These are phyloP conservation scores for Immersiporthe knoxdaviesiana DNA, from an alignment of 2,329 filamentous ascomycete species.

Conservation along the genomic window DNA sequence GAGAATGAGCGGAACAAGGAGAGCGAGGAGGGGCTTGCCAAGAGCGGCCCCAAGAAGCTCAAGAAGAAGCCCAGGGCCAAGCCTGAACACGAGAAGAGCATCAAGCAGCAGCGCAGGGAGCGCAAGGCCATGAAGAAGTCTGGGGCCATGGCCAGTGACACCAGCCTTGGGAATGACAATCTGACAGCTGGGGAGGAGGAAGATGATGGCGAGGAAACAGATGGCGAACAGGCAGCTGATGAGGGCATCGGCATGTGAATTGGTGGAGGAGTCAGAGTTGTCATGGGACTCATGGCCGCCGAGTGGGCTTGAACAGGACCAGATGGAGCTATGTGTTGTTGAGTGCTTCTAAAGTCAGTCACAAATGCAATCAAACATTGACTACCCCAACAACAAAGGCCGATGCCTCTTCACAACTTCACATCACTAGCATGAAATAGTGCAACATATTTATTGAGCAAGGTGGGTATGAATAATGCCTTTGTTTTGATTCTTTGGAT, in stretches of 20 bases:
- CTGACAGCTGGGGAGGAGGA: not conserved
- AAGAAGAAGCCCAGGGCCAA: constrained; percentile 12
- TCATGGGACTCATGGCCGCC: too few relatives aligned
- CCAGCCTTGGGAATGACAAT: not conserved
- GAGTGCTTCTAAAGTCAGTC: too few relatives aligned
- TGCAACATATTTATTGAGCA: too few relatives aligned
- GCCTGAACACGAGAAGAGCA: not conserved
- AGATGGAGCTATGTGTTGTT: not conserved
- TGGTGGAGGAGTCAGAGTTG: too few relatives aligned
- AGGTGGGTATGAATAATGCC: too few relatives aligned
- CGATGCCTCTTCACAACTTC: too few relatives aligned
- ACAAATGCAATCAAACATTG: not conserved
- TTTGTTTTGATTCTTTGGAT: too few relatives aligned
- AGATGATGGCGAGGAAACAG: not conserved
- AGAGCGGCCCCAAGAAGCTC: constrained; percentile 4
- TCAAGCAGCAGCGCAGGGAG: constrained; percentile 15
- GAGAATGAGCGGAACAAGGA: constrained; percentile 35
- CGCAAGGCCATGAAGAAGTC: not conserved
- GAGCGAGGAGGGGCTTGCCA: constrained; percentile 3
- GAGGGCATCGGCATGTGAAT: not conserved
- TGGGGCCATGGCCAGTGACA: not conserved
- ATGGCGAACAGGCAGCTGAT: not conserved
- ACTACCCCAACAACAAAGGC: too few relatives aligned
- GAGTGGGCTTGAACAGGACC: too few relatives aligned
- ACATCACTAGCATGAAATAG: too few relatives aligned